Conservation (phyloP, 345 rosid species). For the Zanthoxylum bungeanum region DNA sequence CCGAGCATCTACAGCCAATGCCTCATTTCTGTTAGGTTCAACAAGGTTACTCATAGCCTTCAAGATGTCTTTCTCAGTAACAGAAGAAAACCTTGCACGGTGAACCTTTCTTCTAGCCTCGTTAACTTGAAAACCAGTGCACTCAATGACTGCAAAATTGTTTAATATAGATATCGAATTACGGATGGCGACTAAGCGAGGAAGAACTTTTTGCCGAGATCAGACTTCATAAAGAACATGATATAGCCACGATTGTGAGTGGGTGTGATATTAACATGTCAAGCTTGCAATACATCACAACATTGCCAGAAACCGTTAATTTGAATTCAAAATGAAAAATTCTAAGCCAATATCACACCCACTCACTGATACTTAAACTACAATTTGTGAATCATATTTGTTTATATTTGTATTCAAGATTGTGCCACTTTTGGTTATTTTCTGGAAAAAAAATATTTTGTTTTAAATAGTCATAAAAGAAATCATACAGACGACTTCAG, state of each 20-base stretch:
- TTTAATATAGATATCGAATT: constrained; percentile 3
- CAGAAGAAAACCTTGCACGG: constrained; percentile 93
- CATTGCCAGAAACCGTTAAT: neutral
- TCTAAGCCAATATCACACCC: neutral
- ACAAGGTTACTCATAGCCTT: constrained; percentile 87
- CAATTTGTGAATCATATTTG: neutral
- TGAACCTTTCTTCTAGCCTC: constrained; percentile 58
- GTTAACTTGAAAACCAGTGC: constrained; percentile 58
- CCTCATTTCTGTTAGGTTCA: constrained; percentile 81
- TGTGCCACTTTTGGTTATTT: neutral
- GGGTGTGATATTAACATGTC: neutral
- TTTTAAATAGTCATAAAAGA: neutral
- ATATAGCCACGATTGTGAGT: neutral
- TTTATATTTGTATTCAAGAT: neutral
- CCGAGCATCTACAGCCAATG: constrained; percentile 97
- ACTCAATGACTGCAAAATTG: constrained; percentile 64
- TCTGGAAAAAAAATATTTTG: neutral
- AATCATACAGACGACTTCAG: neutral
- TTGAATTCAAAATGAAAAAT: neutral
- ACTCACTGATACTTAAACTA: neutral
- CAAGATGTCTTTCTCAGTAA: constrained; percentile 86
- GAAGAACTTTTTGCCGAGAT: neutral
- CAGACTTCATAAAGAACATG: neutral
- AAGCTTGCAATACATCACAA: neutral
- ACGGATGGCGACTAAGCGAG: neutral